These are phyloP conservation scores for Erythrobasidium hasegawianum DNA, from an alignment of 1,284 basidiomycete genomes.

Conservation along the genomic window DNA sequence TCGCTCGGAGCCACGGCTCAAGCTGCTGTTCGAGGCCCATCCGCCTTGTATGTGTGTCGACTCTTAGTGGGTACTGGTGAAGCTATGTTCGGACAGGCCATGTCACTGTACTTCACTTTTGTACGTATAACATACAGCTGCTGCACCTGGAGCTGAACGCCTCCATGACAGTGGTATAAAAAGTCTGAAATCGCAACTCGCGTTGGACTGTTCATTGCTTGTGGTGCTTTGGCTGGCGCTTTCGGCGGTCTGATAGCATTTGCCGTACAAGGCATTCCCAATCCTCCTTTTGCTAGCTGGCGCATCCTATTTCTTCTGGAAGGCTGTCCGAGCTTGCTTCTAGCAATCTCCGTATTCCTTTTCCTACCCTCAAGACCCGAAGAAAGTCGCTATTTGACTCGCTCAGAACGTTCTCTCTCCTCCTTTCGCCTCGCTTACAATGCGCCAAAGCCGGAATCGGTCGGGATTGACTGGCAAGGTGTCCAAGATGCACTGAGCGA, in stretches of 20 bases:
- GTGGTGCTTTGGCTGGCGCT: conserved; percentile 33
- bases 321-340: conserved; percentile 63
- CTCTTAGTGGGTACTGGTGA: conserved; percentile 50
- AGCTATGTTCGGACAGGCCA: conserved; percentile 13
- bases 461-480: conserved; percentile 4
- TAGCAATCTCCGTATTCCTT: conserved; percentile 63
- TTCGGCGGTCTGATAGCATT: conserved; percentile 44
- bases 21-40: conserved; percentile 46
- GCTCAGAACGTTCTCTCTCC: conserved; percentile 63
- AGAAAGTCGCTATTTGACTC: conserved; percentile 64
- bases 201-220: background rate
- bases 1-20: conserved; percentile 50
- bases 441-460: background rate
- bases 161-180: background rate
- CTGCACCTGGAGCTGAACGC: too few relatives aligned
- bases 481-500: background rate
- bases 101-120: background rate
- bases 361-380: conserved; percentile 74
- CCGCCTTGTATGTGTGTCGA: conserved; percentile 47
- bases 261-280: conserved; percentile 48
- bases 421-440: background rate
- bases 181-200: background rate
- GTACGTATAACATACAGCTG: too few relatives aligned
- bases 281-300: conserved; percentile 2
- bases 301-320: conserved; percentile 64